Evolutionary conservation across 108 stramenopile genomes (phyloP), one percentile per base, ranked within the genome.

Genomic region (Conticribra guillardii): DNA sequence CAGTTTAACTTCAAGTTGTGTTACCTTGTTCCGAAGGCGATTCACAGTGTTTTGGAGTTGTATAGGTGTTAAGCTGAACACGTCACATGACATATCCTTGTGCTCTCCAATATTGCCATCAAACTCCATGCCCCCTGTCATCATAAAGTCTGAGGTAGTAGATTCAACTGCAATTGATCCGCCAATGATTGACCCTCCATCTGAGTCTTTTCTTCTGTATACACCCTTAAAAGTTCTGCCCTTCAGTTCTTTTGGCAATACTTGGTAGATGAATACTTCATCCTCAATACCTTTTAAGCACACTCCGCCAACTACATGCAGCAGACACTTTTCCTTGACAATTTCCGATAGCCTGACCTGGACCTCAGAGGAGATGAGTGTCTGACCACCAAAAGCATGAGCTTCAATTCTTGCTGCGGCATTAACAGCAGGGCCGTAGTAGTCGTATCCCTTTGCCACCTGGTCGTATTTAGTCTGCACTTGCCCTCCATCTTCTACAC

Each of bases 371-470:
- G 68, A 69, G 24, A 69, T 59, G 3, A 69, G 5, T 9, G 70
- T 71, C 16, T 71, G 70, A n/a, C 70, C 70, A 5, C 70, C 70
- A 50, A 71, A 71, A 19, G 26, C 70, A 8, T 50, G 19, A 1
- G 37, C 45, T 24, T 71, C 60, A 29, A 71, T 63, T 51, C 70
- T 29, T 18, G 70, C 44, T 23, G 70, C 70, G 23, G 70, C 51
- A 31, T 71, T 71, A 22, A 62, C 50, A 54, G 37, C 60, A 16
- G 60, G 60, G 5, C 70, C 70, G 29, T 71, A 71, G 50, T 71
- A 71, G 49, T 71, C 70, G 37, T 62, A 71, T 33, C 70, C 70
- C 60, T 71, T 61, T 4, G 60, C 44, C 9, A 71, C 70, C 2
- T 61, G 4, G 23, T 71, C 70, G 23, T 71, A 60, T 18, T 51